Percentiles rank a stretch among this genome's conserved stretches.
Conservation (phyloP, 208 protist species). For the Leishmania aethiopica region DNA sequence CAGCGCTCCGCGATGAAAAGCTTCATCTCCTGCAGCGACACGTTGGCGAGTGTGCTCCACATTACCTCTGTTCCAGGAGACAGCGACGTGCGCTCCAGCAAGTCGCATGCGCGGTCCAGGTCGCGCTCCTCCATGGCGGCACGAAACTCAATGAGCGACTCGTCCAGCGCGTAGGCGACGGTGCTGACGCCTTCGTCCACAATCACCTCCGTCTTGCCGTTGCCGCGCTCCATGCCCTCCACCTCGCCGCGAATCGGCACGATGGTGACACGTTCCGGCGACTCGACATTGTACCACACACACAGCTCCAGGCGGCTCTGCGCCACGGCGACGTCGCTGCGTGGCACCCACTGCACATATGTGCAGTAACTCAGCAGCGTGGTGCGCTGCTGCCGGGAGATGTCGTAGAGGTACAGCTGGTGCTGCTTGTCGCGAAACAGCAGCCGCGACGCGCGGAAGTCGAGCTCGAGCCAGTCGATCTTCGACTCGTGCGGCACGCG, state of each 20-base stretch:
- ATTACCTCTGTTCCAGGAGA: conserved; percentile 95
- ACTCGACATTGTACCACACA: conserved; percentile 98
- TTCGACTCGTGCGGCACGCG: conserved; percentile 91
- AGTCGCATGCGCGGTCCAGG: conserved; percentile 89
- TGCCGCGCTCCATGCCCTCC: conserved; percentile 94
- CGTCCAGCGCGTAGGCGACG: conserved; percentile 95
- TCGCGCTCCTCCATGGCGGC: conserved; percentile 94
- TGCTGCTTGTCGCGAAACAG: conserved; percentile 97
- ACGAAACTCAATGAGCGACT: conserved; percentile 97
- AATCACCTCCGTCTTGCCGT: conserved; percentile 96
- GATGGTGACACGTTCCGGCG: conserved; percentile 94
- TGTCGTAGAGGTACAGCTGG: conserved; percentile 95
- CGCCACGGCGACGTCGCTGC: conserved; percentile 98
- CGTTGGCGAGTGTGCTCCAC: conserved; percentile 91
- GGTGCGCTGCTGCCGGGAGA: conserved; percentile 82
- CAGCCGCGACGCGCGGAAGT: conserved; percentile 92
- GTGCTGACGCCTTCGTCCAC: conserved; percentile 97
- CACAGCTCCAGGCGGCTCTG: conserved; percentile 96
- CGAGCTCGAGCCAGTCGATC: conserved; percentile 98
- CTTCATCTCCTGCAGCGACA: conserved; percentile 89
- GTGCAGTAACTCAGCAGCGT: conserved; percentile 96
- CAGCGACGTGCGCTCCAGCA: conserved; percentile 90
- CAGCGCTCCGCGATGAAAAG: conserved; percentile 95
- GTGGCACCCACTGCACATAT: conserved; percentile 98
- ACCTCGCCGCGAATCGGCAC: conserved; percentile 97